Evolutionary conservation across 768 basidiomycete genomes (phyloP).

Genomic region (Mycena polygramma): DNA sequence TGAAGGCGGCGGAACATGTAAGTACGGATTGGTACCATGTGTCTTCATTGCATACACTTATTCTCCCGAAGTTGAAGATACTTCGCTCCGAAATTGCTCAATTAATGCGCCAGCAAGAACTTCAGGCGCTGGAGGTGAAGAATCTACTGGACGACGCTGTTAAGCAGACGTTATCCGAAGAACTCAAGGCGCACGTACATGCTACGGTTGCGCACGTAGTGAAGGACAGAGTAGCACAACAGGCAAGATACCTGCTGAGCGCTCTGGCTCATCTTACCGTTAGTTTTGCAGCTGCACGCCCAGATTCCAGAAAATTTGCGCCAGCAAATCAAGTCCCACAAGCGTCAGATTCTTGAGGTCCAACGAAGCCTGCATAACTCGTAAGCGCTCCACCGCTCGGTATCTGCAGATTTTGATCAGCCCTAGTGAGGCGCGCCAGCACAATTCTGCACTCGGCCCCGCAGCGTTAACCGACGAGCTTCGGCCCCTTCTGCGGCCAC

Average conservation of each 20-base stretch:
- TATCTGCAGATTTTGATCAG: not conserved
- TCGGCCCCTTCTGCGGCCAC: slow-evolving; percentile 64
- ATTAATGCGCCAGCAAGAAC: slow-evolving; percentile 55
- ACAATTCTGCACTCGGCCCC: slow-evolving; percentile 54
- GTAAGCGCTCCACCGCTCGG: too few relatives aligned
- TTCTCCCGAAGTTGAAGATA: slow-evolving; percentile 50
- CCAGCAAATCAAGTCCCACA: slow-evolving; percentile 55
- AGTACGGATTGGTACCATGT: slow-evolving; percentile 17
- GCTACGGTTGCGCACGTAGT: slow-evolving; percentile 52
- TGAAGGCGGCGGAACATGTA: slow-evolving; percentile 61
- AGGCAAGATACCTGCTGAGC: slow-evolving; percentile 50
- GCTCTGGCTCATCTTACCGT: not conserved
- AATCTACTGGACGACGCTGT: slow-evolving; percentile 53
- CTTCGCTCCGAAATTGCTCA: slow-evolving; percentile 53
- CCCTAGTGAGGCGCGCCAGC: slow-evolving; percentile 60
- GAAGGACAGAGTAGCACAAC: slow-evolving; percentile 55
- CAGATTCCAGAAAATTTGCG: slow-evolving; percentile 60
- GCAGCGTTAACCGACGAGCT: slow-evolving; percentile 57
- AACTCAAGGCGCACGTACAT: slow-evolving; percentile 53
- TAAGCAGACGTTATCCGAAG: slow-evolving; percentile 56
- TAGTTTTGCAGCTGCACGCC: slow-evolving; percentile 50
- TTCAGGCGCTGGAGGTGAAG: slow-evolving; percentile 52
- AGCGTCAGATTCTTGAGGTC: slow-evolving; percentile 58
- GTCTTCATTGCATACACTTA: slow-evolving; percentile 17
- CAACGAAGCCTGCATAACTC: slow-evolving; percentile 61